phyloP scores from a whole-genome alignment of 805 yeast species.

The Myxozyma mucilagina region DNA sequence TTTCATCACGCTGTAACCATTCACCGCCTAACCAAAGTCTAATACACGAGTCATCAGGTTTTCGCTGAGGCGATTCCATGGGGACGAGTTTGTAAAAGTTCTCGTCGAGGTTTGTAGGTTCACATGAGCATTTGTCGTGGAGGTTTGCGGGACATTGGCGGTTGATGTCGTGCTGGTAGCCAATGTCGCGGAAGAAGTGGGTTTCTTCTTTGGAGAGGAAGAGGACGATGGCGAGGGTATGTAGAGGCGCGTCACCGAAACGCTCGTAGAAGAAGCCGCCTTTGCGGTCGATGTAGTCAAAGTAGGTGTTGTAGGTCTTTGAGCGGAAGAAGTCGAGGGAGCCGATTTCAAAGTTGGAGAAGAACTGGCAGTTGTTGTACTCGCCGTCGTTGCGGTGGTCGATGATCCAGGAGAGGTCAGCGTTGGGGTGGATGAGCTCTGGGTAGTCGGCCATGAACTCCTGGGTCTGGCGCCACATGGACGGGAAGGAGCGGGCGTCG shows the following conservation, averaged over 20 bases:
- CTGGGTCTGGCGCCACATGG: slow-evolving; percentile 59
- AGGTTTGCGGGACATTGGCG: slow-evolving; percentile 29
- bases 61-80: slow-evolving; percentile 31
- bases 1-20: slow-evolving; percentile 29
- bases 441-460: slow-evolving; percentile 50
- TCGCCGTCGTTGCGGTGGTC: slow-evolving; percentile 63
- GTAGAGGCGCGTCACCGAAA: slow-evolving; percentile 80
- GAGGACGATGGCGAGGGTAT: slow-evolving; percentile 61
- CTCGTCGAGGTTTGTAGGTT: slow-evolving; percentile 30
- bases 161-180: slow-evolving; percentile 51
- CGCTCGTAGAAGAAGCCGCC: slow-evolving; percentile 75
- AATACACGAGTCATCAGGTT: slow-evolving; percentile 33
- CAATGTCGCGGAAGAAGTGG: slow-evolving; percentile 62
- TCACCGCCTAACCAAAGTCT: slow-evolving; percentile 34
- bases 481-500: slow-evolving; percentile 44
- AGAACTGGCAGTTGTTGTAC: slow-evolving; percentile 77
- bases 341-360: slow-evolving; percentile 75
- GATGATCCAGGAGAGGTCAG: slow-evolving; percentile 31
- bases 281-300: slow-evolving; percentile 56
- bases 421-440: slow-evolving; percentile 58
- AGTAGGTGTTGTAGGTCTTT: slow-evolving; percentile 56
- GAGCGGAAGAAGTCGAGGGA: slow-evolving; percentile 57
- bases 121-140: slow-evolving; percentile 30
- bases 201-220: slow-evolving; percentile 53
- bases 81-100: slow-evolving; percentile 33